A percentile compares a stretch with the other conserved stretches of the same genome.
These are phyloP conservation scores for Endocarpon pusillum DNA, from an alignment of 495 filamentous ascomycete species.

Conservation along the genomic window DNA sequence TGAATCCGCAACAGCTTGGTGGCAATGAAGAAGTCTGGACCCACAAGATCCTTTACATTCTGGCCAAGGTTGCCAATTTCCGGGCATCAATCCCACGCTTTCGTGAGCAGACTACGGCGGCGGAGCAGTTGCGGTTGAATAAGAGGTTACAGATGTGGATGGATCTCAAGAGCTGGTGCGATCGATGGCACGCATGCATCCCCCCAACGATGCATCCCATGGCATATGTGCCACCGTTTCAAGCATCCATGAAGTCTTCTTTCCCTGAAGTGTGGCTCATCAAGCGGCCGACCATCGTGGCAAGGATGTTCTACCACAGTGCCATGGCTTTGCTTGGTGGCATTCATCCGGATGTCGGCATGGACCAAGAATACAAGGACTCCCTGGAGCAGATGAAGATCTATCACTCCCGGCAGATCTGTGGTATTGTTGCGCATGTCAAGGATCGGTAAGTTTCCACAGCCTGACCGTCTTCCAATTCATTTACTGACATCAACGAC, in stretches of 20 bases:
- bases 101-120: slow-evolving; percentile 37
- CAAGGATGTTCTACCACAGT: slow-evolving; percentile 82
- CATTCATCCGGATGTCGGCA: slow-evolving; percentile 44
- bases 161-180: slow-evolving; percentile 52
- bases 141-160: slow-evolving; percentile 61
- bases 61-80: slow-evolving; percentile 79
- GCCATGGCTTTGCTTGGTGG: slow-evolving; percentile 66
- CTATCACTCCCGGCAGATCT: slow-evolving; percentile 62
- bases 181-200: slow-evolving; percentile 59
- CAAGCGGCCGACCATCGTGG: slow-evolving; percentile 64
- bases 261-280: slow-evolving; percentile 88
- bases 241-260: slow-evolving; percentile 46
- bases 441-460: slow-evolving; percentile 42
- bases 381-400: slow-evolving; percentile 55
- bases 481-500: slow-evolving; percentile 6
- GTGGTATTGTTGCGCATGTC: slow-evolving; percentile 72
- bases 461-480: not conserved
- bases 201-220: slow-evolving; percentile 81
- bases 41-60: slow-evolving; percentile 74
- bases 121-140: slow-evolving; percentile 45
- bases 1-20: slow-evolving; percentile 22
- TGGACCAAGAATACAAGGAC: slow-evolving; percentile 28
- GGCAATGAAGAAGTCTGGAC: slow-evolving; percentile 77
- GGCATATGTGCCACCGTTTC: slow-evolving; percentile 52
- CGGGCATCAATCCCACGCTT: slow-evolving; percentile 46